These are phyloP conservation scores for Solanum lycopersicoides DNA, from an alignment of 257 asterid genomes.

Conservation along the genomic window DNA sequence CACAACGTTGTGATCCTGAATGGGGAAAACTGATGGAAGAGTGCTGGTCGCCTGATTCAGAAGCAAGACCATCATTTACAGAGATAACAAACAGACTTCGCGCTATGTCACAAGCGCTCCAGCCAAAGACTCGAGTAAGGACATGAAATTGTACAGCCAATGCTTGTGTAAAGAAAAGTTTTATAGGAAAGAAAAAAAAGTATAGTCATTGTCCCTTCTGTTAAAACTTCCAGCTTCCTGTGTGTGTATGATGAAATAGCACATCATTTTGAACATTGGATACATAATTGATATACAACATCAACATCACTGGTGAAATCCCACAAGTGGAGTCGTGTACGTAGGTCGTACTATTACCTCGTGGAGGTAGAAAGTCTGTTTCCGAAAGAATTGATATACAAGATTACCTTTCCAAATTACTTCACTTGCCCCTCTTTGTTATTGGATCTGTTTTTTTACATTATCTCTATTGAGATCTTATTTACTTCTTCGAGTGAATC, in stretches of 20 bases:
- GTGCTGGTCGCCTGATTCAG: constrained; percentile 88
- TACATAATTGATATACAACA: not conserved
- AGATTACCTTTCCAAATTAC: not conserved
- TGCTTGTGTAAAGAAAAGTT: not conserved
- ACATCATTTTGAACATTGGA: not conserved
- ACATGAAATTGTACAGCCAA: constrained; percentile 17
- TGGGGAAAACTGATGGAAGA: constrained; percentile 88
- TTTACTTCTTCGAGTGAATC: not conserved
- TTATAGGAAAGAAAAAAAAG: not conserved
- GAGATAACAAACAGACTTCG: constrained; percentile 74
- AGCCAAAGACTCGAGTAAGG: constrained; percentile 52
- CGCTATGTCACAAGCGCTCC: constrained; percentile 42
- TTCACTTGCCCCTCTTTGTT: not conserved
- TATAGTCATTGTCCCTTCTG: not conserved
- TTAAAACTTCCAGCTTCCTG: not conserved
- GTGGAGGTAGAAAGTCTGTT: not conserved
- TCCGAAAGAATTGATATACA: not conserved
- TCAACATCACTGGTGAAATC: not conserved
- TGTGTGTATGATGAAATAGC: not conserved
- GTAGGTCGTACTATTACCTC: no score
- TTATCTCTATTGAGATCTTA: not conserved
- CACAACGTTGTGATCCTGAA: constrained; percentile 66
- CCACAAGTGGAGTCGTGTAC: not conserved
- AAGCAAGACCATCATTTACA: constrained; percentile 68
- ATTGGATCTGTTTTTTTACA: no score